A percentile compares a stretch with the other conserved stretches of the same genome.
Conservation (phyloP, 2,329 filamentous ascomycete genomes). For the Neofusicoccum parvum region DNA sequence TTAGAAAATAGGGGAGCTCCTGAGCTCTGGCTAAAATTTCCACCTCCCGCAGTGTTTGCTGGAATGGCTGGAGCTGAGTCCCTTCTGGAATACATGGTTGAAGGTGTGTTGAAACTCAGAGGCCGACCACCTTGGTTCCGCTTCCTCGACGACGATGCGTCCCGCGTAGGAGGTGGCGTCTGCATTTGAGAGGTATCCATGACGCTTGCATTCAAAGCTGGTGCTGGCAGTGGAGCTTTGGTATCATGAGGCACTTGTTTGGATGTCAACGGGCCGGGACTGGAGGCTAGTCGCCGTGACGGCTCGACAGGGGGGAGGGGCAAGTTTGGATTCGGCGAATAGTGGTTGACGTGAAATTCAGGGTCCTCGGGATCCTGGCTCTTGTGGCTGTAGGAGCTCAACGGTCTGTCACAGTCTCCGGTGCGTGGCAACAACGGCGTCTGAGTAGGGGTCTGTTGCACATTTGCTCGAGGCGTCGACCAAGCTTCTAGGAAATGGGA, state of each 20-base stretch:
- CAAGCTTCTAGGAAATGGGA: slow-evolving; percentile 55
- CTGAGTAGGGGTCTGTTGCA: slow-evolving; percentile 44
- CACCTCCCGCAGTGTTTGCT: slow-evolving; percentile 15
- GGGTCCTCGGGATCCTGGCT: slow-evolving; percentile 42
- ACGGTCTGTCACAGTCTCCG: slow-evolving; percentile 37
- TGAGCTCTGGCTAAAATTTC: slow-evolving; percentile 27
- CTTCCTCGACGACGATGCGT: slow-evolving; percentile 53
- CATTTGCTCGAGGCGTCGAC: slow-evolving; percentile 47
- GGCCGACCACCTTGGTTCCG: slow-evolving; percentile 29
- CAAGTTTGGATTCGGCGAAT: slow-evolving; percentile 56
- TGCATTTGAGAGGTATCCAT: slow-evolving; percentile 57
- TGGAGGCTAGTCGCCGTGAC: slow-evolving; percentile 60
- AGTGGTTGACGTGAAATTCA: slow-evolving; percentile 63
- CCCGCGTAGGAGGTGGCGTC: slow-evolving; percentile 63
- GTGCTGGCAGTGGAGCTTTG: neutral
- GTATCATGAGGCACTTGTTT: neutral
- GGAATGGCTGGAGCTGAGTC: slow-evolving; percentile 8
- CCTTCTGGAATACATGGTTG: slow-evolving; percentile 12
- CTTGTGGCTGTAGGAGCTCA: slow-evolving; percentile 38
- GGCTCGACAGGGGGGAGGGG: slow-evolving; percentile 63
- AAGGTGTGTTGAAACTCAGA: slow-evolving; percentile 16
- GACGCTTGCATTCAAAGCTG: neutral
- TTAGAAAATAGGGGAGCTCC: slow-evolving; percentile 51
- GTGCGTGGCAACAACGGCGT: slow-evolving; percentile 44
- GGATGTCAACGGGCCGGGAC: slow-evolving; percentile 49